phyloP scores from a whole-genome alignment of 768 basidiomycete species.

The Russula foetens region DNA sequence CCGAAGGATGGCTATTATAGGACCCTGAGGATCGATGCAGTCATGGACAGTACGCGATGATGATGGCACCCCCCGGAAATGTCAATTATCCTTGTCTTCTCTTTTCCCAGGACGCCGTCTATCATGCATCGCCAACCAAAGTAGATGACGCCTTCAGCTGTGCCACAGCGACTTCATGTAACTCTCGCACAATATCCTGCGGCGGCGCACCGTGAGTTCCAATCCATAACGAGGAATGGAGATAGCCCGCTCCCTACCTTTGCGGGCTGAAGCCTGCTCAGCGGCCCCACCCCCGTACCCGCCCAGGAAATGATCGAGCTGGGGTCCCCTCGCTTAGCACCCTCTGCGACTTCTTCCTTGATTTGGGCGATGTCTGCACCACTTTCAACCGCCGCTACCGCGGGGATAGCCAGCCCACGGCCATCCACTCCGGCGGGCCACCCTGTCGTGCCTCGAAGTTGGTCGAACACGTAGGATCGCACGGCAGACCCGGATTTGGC shows the following conservation, averaged over 20 bases:
- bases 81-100: neutral
- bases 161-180: slow-evolving; percentile 21
- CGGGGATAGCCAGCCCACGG: slow-evolving; percentile 35
- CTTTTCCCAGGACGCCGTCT: slow-evolving; percentile 9
- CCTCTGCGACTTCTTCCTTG: slow-evolving; percentile 20
- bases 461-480: slow-evolving; percentile 30
- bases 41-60: neutral
- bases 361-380: slow-evolving; percentile 6
- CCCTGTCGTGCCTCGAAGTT: slow-evolving; percentile 24
- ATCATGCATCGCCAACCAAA: slow-evolving; percentile 3
- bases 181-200: slow-evolving; percentile 24
- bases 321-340: slow-evolving; percentile 23
- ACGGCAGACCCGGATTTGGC: slow-evolving; percentile 24
- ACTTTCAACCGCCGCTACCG: slow-evolving; percentile 8
- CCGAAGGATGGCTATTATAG: too few species aligned
- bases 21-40: neutral
- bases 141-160: slow-evolving; percentile 18
- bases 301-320: slow-evolving; percentile 29
- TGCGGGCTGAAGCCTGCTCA: slow-evolving; percentile 25
- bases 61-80: neutral
- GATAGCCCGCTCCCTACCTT: slow-evolving; percentile 18
- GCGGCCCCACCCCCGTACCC: slow-evolving; percentile 28
- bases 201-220: neutral
- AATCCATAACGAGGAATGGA: neutral
- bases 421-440: slow-evolving; percentile 34